A percentile compares a stretch with the other conserved stretches of the same genome.
These are phyloP conservation scores for Leptographium lundbergii DNA, from an alignment of 2,329 filamentous ascomycete genomes.

Conservation along the genomic window DNA sequence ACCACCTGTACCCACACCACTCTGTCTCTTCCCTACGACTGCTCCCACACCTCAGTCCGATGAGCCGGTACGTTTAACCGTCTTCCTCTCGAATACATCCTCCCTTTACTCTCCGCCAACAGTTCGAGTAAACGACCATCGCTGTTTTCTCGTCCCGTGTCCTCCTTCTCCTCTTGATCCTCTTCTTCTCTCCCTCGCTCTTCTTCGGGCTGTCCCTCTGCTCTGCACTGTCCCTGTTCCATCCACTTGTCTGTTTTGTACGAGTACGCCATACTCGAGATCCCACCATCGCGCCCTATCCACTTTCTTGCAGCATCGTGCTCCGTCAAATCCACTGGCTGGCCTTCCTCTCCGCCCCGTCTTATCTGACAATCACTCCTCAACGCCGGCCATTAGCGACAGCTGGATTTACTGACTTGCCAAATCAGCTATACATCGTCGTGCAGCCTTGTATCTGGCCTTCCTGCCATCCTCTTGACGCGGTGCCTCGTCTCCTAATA, in stretches of 20 bases:
- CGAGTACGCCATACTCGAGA: neutral
- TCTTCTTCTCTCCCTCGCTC: neutral
- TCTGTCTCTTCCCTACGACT: neutral
- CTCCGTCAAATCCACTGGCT: neutral
- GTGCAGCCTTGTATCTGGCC: conserved; percentile 2
- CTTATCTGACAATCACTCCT: neutral
- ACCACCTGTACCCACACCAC: conserved; percentile 11
- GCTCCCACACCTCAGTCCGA: conserved; percentile 13
- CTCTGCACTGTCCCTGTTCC: neutral
- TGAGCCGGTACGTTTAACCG: conserved; percentile 20
- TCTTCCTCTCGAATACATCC: conserved; percentile 12
- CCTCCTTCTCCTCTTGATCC: neutral
- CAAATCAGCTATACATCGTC: neutral
- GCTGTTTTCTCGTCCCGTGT: neutral
- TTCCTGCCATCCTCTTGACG: neutral
- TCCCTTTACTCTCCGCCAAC: neutral
- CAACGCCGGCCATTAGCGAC: neutral
- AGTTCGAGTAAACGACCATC: neutral
- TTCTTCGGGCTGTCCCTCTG: neutral
- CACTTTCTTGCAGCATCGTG: neutral
- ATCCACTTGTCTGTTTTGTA: neutral
- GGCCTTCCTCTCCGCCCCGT: neutral
- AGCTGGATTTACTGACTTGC: neutral
- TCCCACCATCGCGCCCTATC: neutral
- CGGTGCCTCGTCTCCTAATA: neutral